phyloP scores from a whole-genome alignment of 257 asterid species.

The Verbascum thapsus region DNA sequence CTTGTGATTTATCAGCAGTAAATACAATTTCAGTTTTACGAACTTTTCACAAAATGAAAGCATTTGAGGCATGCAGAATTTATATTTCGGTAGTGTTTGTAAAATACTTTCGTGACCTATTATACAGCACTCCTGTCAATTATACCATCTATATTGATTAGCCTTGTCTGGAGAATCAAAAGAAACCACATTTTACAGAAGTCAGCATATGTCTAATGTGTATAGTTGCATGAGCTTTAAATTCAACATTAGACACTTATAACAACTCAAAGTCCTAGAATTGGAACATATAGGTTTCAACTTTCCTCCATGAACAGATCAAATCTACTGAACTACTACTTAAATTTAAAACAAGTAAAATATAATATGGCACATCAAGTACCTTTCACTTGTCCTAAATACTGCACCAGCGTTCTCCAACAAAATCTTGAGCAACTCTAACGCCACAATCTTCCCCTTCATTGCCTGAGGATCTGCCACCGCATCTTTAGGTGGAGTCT shows the following conservation, averaged over 20 bases:
- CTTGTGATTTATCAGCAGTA: no score
- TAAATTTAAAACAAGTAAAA: constrained; percentile 17
- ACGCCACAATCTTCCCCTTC: constrained; percentile 94
- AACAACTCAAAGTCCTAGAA: constrained; percentile 2
- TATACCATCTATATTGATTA: not conserved
- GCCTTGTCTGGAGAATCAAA: constrained; percentile 10
- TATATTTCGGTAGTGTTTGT: no score
- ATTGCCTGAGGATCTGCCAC: constrained; percentile 83
- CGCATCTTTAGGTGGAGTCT: constrained; percentile 97
- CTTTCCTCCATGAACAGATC: no score
- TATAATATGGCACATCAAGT: constrained; percentile 27
- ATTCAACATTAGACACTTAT: constrained; percentile 25
- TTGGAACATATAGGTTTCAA: no score
- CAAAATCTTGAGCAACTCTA: constrained; percentile 95
- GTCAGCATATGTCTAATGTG: constrained; percentile 18
- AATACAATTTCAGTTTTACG: no score
- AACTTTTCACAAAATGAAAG: no score
- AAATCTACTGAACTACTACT: not conserved
- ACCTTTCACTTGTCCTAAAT: constrained; percentile 99
- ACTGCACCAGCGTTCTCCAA: constrained; percentile 98
- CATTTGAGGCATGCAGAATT: no score
- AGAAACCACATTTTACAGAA: constrained; percentile 3
- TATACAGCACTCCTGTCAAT: constrained; percentile 11
- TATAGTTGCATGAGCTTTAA: constrained; percentile 13
- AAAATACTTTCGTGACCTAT: not conserved